Conservation (phyloP, 2,329 filamentous ascomycete species). For the Torrubiella hemipterigena region DNA sequence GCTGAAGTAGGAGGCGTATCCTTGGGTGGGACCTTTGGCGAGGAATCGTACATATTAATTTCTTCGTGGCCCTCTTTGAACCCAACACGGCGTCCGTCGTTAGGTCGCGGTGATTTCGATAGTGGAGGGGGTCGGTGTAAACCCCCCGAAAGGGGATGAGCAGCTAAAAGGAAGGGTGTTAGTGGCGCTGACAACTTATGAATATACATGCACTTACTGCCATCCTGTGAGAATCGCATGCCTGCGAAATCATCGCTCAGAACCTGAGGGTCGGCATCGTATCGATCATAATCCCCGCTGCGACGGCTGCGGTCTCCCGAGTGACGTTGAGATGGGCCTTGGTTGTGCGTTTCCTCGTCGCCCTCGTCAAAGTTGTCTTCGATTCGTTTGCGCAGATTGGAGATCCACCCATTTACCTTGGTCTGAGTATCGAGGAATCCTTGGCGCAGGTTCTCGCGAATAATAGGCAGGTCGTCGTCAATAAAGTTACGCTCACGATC, state of each 20-base stretch:
- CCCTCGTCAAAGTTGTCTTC: conserved; percentile 77
- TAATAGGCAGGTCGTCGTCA: conserved; percentile 89
- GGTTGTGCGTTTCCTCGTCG: conserved; percentile 28
- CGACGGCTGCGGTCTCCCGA: conserved; percentile 53
- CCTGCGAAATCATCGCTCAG: conserved; percentile 79
- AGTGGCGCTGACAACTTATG: too few species aligned
- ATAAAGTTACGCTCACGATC: conserved; percentile 82
- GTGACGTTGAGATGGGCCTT: conserved; percentile 27
- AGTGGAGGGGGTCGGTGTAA: conserved; percentile 60
- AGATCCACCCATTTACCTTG: conserved; percentile 89
- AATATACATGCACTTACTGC: conserved; percentile 42
- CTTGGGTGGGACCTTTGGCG: conserved; percentile 42
- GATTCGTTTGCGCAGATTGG: conserved; percentile 80
- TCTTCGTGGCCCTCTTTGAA: conserved; percentile 61
- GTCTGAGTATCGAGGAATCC: conserved; percentile 90
- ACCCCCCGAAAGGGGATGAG: conserved; percentile 55
- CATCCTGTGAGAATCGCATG: conserved; percentile 50
- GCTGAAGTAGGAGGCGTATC: conserved; percentile 32
- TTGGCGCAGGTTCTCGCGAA: conserved; percentile 85
- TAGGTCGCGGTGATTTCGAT: conserved; percentile 36
- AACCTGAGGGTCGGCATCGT: conserved; percentile 88
- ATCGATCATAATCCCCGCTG: conserved; percentile 81
- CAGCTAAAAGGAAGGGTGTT: too few species aligned
- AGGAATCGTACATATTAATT: conserved; percentile 61
- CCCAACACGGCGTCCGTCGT: conserved; percentile 39